Percentiles rank a stretch among this genome's conserved stretches.
phyloP scores from a whole-genome alignment of 352 stramenopile genomes.

The Phytopythium vexans region DNA sequence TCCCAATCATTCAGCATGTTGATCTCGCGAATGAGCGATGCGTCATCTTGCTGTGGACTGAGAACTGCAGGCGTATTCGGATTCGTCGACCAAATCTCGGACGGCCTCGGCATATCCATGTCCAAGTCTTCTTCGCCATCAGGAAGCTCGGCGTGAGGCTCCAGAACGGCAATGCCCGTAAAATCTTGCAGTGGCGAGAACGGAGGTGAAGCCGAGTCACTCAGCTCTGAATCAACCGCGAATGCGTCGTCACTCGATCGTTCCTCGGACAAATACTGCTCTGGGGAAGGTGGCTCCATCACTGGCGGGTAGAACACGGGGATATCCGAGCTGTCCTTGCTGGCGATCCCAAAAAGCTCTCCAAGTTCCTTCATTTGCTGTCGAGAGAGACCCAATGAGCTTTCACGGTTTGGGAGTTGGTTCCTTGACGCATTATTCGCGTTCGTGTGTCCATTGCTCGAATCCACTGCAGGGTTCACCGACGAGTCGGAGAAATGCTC shows the following conservation, averaged over 20 bases:
- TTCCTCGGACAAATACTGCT: constrained; percentile 3
- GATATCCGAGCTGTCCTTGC: not conserved
- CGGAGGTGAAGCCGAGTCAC: constrained; percentile 10
- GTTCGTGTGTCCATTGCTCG: not conserved
- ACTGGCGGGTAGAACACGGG: not conserved
- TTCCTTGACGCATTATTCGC: not conserved
- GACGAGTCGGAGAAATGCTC: constrained; percentile 44
- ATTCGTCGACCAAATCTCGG: not conserved
- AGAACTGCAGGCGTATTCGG: not conserved
- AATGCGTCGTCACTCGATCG: constrained; percentile 2
- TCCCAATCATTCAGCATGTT: constrained; percentile 38
- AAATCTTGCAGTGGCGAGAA: constrained; percentile 18
- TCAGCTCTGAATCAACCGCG: constrained; percentile 1
- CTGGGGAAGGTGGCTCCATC: not conserved
- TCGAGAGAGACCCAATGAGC: constrained; percentile 21
- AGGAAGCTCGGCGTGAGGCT: constrained; percentile 3
- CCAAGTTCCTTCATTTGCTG: constrained; percentile 50
- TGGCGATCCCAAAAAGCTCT: constrained; percentile 47
- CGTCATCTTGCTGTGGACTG: not conserved
- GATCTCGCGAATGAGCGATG: constrained; percentile 34
- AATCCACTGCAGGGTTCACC: not conserved
- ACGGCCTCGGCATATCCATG: not conserved
- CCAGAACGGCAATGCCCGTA: not conserved
- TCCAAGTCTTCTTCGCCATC: not conserved
- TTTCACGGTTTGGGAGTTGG: not conserved